phyloP scores from a whole-genome alignment of 1,284 basidiomycete species.

The Meripilus lineatus region DNA sequence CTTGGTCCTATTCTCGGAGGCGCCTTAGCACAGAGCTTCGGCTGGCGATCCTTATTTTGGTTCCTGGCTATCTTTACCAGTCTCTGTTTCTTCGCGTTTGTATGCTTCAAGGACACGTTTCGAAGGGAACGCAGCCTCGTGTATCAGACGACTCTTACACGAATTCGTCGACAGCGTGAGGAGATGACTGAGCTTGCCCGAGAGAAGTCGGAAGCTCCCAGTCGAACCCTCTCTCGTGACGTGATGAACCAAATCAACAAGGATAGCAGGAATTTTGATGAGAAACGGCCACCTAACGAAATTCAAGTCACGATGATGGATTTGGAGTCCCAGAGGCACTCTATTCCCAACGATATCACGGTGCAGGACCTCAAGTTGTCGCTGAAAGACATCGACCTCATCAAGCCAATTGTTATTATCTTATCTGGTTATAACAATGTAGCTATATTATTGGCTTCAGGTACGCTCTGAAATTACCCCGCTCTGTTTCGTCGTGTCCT shows the following conservation, averaged over 20 bases:
- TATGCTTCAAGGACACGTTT: slow-evolving; percentile 81
- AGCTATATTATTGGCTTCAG: slow-evolving; percentile 63
- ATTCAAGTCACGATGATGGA: slow-evolving; percentile 8
- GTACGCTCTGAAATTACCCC: slow-evolving; percentile 32
- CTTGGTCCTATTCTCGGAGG: slow-evolving; percentile 75
- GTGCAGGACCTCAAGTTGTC: slow-evolving; percentile 48
- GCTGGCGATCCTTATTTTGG: slow-evolving; percentile 81
- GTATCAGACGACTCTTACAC: slow-evolving; percentile 60
- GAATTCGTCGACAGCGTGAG: slow-evolving; percentile 19
- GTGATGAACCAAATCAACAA: background rate
- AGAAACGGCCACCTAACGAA: background rate
- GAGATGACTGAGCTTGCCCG: too few species aligned
- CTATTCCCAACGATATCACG: slow-evolving; percentile 2
- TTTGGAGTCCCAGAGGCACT: slow-evolving; percentile 5
- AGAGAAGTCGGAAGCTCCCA: background rate
- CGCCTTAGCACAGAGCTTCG: slow-evolving; percentile 59
- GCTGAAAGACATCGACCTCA: slow-evolving; percentile 71
- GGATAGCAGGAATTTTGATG: background rate
- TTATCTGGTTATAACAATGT: slow-evolving; percentile 64
- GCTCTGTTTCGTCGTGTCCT: background rate
- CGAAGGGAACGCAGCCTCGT: slow-evolving; percentile 73
- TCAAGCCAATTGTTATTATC: slow-evolving; percentile 55
- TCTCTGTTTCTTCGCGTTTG: slow-evolving; percentile 51
- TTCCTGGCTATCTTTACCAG: slow-evolving; percentile 68
- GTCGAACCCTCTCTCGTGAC: background rate